Evolutionary conservation across 2,329 filamentous ascomycete species (phyloP).

Genomic region (Rutstroemia sp.): DNA sequence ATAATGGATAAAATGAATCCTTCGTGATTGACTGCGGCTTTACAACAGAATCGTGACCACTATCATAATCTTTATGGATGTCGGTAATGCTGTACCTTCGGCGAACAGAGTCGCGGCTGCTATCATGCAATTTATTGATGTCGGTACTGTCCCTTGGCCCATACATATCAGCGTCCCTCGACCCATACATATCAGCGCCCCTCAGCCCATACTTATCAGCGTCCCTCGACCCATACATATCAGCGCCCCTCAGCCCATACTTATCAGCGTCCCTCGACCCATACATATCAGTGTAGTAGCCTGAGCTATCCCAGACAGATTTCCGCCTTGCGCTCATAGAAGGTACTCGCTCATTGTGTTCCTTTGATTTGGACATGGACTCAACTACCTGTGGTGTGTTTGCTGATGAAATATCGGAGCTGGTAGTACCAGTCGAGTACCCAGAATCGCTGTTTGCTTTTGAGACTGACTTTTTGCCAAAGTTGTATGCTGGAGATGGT

Average conservation of each 20-base stretch:
- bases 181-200: too few species aligned
- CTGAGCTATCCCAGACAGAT: too few species aligned
- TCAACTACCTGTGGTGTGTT: neutral
- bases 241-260: too few species aligned
- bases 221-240: too few species aligned
- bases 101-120: neutral
- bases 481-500: too few species aligned
- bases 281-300: too few species aligned
- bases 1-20: too few species aligned
- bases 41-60: neutral
- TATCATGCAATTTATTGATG: neutral
- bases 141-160: neutral
- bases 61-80: conserved; percentile 3
- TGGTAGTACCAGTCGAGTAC: conserved; percentile 6
- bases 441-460: conserved; percentile 8
- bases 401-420: conserved; percentile 6
- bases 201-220: too few species aligned
- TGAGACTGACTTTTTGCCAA: neutral
- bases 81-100: neutral
- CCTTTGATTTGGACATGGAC: neutral
- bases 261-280: too few species aligned
- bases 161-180: neutral
- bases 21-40: neutral
- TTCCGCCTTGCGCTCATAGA: neutral
- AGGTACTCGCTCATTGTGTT: neutral